These are phyloP conservation scores for Pichia ethanolica DNA, from an alignment of 805 yeast genomes.

Conservation along the genomic window DNA sequence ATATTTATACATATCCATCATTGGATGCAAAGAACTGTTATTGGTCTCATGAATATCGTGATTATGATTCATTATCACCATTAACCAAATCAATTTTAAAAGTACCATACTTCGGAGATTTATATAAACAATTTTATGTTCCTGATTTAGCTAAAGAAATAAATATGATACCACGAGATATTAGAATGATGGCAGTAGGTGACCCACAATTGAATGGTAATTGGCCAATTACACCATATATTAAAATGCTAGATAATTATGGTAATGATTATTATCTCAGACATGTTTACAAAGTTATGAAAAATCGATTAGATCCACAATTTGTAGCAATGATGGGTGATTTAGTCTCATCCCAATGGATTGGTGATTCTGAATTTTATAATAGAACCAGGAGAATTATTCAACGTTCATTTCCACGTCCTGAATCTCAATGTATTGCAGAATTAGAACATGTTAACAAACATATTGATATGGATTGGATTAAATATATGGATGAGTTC, in stretches of 20 bases:
- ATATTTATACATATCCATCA: conserved; percentile 74
- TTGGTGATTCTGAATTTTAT: conserved; percentile 75
- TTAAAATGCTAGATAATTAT: conserved; percentile 70
- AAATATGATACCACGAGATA: conserved; percentile 17
- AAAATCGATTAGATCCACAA: conserved; percentile 56
- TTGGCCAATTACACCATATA: conserved; percentile 61
- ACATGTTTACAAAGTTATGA: conserved; percentile 68
- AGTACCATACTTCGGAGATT: conserved; percentile 30
- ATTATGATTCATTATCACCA: conserved; percentile 15
- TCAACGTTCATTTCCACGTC: conserved; percentile 60
- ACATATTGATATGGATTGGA: conserved; percentile 54
- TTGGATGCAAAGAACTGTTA: conserved; percentile 46
- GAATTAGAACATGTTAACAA: conserved; percentile 39
- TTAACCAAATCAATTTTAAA: conserved; percentile 12
- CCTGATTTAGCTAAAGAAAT: conserved; percentile 13
- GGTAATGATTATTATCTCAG: conserved; percentile 90
- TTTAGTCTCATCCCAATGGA: conserved; percentile 91
- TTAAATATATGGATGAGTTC: conserved; percentile 32
- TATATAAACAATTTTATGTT: conserved; percentile 24
- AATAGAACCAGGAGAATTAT: conserved; percentile 70
- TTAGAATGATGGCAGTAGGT: conserved; percentile 77
- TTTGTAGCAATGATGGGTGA: conserved; percentile 92
- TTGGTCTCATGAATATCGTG: conserved; percentile 39
- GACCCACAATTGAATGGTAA: conserved; percentile 96
- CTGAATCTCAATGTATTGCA: conserved; percentile 40